These are phyloP conservation scores for Eucalyptus cloeziana DNA, from an alignment of 345 rosid species.

Conservation along the genomic window DNA sequence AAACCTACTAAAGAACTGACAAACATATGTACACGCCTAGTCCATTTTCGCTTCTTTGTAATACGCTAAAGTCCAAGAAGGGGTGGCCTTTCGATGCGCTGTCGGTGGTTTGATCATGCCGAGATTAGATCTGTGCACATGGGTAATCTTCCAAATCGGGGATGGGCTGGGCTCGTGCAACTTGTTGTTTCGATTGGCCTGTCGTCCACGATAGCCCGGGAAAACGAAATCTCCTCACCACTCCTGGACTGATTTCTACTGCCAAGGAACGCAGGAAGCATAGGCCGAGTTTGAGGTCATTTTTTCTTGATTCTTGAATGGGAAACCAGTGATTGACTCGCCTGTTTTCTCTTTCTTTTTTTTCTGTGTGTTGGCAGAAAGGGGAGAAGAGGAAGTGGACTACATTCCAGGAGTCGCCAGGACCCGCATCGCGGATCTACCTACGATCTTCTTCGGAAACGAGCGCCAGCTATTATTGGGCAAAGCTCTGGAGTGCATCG, in stretches of 20 bases:
- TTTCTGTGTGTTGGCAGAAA: not conserved
- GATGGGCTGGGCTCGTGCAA: not conserved
- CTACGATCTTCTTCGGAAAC: not conserved
- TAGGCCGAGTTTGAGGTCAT: not conserved
- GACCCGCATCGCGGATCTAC: constrained; percentile 1
- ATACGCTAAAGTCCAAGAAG: not conserved
- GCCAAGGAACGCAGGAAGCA: not conserved
- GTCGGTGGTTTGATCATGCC: not conserved
- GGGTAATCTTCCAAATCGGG: not conserved
- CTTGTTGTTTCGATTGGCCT: not conserved
- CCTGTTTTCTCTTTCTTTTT: not conserved
- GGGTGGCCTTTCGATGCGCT: not conserved
- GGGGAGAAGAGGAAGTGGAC: not conserved
- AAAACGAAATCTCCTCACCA: not conserved
- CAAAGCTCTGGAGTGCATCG: not conserved
- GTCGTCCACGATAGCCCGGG: not conserved
- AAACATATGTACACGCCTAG: not conserved
- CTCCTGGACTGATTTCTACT: not conserved
- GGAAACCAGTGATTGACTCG: not conserved
- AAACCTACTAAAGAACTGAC: not conserved
- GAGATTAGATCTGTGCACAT: not conserved
- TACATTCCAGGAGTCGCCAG: constrained; percentile 4
- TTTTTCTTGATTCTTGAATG: not conserved
- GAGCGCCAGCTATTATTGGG: not conserved
- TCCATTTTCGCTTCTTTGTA: not conserved